Conservation (phyloP, 192 early-diverging fungal species). For the Rhizophagus clarus region DNA sequence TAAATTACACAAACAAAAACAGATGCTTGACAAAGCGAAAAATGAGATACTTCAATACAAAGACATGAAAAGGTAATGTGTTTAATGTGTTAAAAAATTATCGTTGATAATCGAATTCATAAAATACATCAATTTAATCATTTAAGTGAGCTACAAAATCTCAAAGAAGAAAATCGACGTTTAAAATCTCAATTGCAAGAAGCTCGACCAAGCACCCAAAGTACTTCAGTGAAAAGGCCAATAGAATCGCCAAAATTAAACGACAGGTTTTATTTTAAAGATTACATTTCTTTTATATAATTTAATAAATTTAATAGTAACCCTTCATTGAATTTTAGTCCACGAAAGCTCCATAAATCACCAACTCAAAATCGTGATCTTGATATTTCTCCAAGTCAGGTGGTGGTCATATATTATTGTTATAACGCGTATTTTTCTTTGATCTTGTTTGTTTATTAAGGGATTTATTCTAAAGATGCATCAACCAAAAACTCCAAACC, state of each 20-base stretch:
- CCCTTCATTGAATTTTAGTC: not conserved
- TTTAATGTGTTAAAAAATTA: not conserved
- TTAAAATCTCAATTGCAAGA: slow-evolving; percentile 26
- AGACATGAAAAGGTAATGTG: slow-evolving; percentile 29
- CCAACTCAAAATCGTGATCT: not conserved
- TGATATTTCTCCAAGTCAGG: not conserved
- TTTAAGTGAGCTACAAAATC: not conserved
- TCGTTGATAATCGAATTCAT: not conserved
- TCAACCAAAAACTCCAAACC: slow-evolving; percentile 17
- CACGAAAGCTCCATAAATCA: not conserved
- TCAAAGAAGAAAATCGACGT: slow-evolving; percentile 22
- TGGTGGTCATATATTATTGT: not conserved
- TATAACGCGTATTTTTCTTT: not conserved
- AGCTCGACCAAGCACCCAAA: not conserved
- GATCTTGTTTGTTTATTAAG: not conserved
- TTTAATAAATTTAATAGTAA: not conserved
- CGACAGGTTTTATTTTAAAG: not conserved
- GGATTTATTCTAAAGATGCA: not conserved
- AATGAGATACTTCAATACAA: slow-evolving; percentile 29
- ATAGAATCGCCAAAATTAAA: not conserved
- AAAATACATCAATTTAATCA: not conserved
- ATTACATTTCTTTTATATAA: no score
- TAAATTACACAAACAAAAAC: slow-evolving; percentile 29
- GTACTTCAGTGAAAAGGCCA: not conserved
- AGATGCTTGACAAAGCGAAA: slow-evolving; percentile 32